Percentiles rank a stretch among this genome's conserved stretches.
Evolutionary conservation across 1,139 yeast species (phyloP).

Genomic region (Saccharomycopsis hybrid): DNA sequence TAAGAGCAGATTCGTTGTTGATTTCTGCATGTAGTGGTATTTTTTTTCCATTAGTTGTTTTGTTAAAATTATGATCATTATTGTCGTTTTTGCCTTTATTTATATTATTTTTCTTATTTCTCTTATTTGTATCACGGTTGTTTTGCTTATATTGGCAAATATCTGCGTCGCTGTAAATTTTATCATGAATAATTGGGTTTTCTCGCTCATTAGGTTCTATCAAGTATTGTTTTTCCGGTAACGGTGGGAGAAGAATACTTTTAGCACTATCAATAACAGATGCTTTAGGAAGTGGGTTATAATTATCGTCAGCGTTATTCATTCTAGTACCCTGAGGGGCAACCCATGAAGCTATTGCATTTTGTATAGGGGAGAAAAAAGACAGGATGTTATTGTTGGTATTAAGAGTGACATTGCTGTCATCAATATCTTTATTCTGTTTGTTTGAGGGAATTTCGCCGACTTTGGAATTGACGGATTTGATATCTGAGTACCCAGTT

Average conservation of each 20-base stretch:
- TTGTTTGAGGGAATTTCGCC: constrained; percentile 6
- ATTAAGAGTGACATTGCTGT: no score
- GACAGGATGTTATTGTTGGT: constrained; percentile 4
- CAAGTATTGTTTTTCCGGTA: constrained; percentile 67
- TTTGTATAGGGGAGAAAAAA: constrained; percentile 22
- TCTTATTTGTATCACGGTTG: neutral
- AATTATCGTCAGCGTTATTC: constrained; percentile 19
- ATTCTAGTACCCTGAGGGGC: constrained; percentile 18
- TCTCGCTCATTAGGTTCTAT: constrained; percentile 50
- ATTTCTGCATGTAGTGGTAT: no score
- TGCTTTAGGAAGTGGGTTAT: constrained; percentile 36
- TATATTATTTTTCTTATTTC: no score
- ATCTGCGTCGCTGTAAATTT: constrained; percentile 58
- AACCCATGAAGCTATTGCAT: constrained; percentile 20
- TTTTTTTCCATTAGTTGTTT: no score
- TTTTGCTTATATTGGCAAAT: constrained; percentile 25
- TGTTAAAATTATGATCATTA: neutral
- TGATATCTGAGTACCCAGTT: neutral
- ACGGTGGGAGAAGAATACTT: constrained; percentile 69
- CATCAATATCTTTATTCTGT: no score
- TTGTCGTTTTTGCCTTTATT: neutral
- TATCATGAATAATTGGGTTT: constrained; percentile 71
- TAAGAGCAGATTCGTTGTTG: constrained; percentile 3
- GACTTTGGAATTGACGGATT: neutral
- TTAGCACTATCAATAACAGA: constrained; percentile 54